Percentiles rank a stretch among this genome's conserved stretches.
Evolutionary conservation across 345 rosid species (phyloP).

Genomic region (Rubroshorea leprosula): DNA sequence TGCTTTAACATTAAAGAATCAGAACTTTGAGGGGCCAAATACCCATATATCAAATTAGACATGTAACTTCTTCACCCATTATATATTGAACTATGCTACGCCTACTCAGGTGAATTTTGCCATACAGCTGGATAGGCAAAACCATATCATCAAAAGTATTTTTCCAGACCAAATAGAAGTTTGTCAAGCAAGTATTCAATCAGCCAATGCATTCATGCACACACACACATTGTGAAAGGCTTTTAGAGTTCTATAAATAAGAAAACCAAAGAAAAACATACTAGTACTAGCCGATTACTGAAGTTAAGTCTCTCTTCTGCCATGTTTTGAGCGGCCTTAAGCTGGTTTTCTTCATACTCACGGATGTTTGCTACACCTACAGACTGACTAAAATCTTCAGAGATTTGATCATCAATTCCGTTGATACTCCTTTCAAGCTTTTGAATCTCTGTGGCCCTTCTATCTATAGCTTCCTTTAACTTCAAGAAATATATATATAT

Average conservation of each 20-base stretch:
- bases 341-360: slow-evolving; percentile 93
- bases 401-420: slow-evolving; percentile 75
- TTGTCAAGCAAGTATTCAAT: neutral
- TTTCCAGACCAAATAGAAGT: too few species aligned
- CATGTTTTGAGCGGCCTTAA: slow-evolving; percentile 77
- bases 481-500: slow-evolving; percentile 23
- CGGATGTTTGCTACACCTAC: slow-evolving; percentile 93
- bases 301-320: slow-evolving; percentile 89
- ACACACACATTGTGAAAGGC: too few species aligned
- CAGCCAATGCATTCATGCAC: neutral
- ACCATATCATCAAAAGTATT: too few species aligned
- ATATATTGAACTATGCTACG: too few species aligned
- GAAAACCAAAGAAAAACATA: slow-evolving; percentile 34
- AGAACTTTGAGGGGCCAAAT: too few species aligned
- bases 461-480: slow-evolving; percentile 57
- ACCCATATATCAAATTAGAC: too few species aligned
- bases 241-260: neutral
- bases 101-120: too few species aligned
- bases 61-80: too few species aligned
- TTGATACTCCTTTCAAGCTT: slow-evolving; percentile 86
- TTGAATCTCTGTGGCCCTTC: slow-evolving; percentile 55
- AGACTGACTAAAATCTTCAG: slow-evolving; percentile 62
- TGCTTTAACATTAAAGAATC: too few species aligned
- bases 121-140: too few species aligned
- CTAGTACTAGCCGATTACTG: slow-evolving; percentile 96